Evolutionary conservation across 306 rosid genomes (phyloP).

Genomic region (Cucurbita ficifolia): DNA sequence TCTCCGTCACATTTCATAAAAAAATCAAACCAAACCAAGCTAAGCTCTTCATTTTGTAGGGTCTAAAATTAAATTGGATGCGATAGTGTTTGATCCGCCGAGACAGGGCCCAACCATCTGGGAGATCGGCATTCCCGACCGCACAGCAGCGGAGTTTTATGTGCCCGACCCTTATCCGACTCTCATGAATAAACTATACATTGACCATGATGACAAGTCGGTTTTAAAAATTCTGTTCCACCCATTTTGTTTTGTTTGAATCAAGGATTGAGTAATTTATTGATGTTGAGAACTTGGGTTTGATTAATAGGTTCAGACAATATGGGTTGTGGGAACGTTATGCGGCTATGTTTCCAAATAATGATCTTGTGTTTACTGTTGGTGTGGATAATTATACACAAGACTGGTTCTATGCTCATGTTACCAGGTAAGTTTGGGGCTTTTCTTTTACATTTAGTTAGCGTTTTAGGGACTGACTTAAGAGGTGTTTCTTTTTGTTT

Average conservation of each 20-base stretch:
- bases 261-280: neutral
- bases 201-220: slow-evolving; percentile 17
- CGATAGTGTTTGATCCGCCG: slow-evolving; percentile 41
- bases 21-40: neutral
- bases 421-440: slow-evolving; percentile 2
- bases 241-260: neutral
- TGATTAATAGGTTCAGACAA: slow-evolving; percentile 13
- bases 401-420: slow-evolving; percentile 22
- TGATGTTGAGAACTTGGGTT: neutral
- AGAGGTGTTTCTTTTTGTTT: neutral
- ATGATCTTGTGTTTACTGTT: slow-evolving; percentile 10
- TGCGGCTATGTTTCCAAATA: slow-evolving; percentile 12
- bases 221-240: neutral
- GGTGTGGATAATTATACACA: slow-evolving; percentile 5
- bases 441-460: neutral
- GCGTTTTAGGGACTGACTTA: neutral
- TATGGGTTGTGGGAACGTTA: slow-evolving; percentile 26
- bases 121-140: slow-evolving; percentile 89
- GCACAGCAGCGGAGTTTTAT: slow-evolving; percentile 48
- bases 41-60: slow-evolving; percentile 12
- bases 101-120: slow-evolving; percentile 71
- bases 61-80: slow-evolving; percentile 9
- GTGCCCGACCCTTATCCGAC: slow-evolving; percentile 44
- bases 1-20: neutral
- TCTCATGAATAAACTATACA: slow-evolving; percentile 25